Conservation (phyloP, 2,329 filamentous ascomycete genomes). For the Coniochaeta ligniaria region DNA sequence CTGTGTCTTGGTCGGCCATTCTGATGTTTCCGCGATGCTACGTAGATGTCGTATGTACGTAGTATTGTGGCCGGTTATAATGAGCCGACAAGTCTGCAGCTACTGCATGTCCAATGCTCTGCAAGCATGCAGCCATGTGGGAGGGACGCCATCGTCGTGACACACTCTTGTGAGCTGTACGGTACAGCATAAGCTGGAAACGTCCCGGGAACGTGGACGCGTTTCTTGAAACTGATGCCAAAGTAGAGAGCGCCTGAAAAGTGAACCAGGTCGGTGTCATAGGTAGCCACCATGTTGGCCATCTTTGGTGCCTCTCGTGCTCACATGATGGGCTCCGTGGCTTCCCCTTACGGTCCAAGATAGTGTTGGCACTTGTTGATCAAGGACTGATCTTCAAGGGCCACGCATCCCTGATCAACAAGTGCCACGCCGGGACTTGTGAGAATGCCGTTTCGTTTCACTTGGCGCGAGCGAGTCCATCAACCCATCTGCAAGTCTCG, state of each 20-base stretch:
- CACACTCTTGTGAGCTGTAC: neutral
- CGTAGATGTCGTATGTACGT: neutral
- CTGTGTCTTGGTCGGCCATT: neutral
- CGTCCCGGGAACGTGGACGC: neutral
- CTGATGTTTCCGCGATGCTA: neutral
- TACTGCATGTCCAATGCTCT: neutral
- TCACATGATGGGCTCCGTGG: neutral
- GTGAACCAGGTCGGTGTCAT: too few relatives aligned
- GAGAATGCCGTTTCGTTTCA: too few relatives aligned
- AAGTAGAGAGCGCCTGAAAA: too few relatives aligned
- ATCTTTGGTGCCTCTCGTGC: neutral
- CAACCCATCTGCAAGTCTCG: too few relatives aligned
- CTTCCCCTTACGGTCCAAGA: neutral
- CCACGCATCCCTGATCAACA: neutral
- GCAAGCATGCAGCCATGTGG: neutral
- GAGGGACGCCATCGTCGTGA: neutral
- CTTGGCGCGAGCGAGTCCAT: too few relatives aligned
- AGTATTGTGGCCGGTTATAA: neutral
- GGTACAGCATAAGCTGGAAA: neutral
- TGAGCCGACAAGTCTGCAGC: neutral
- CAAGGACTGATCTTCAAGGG: neutral
- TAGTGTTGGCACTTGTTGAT: neutral
- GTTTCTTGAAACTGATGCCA: neutral
- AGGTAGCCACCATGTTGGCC: neutral
- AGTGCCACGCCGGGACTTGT: too few relatives aligned